Base-by-base conservation (phyloP, 1,284 basidiomycete genomes). In the Ceratobasidium sp. region DNA sequence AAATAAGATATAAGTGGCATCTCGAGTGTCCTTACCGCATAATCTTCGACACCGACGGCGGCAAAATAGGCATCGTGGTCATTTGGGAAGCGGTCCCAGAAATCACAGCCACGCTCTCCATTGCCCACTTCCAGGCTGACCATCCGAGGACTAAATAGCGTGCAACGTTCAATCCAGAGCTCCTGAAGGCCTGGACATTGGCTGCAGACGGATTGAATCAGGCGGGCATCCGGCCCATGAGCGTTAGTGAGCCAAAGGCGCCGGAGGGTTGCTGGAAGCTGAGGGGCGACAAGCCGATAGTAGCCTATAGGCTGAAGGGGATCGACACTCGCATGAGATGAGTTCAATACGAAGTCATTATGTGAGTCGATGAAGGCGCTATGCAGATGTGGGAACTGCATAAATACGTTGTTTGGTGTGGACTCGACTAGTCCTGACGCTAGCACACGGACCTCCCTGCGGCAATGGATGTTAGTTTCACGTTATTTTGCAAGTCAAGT, bases 1-100 rank as follows among this genome's bases (percentile, higher is more conserved):
- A 33, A 33, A 33, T 61, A 61, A 61, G 33, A 33, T 39, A 39
- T 39, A 39, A 61, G 60, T 26, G 15, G 40, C 39, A 58, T 28
- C 23, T 40, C 44, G 55, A 33, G 33, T 33, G 4, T 51, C 46
- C 72, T 75, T 75, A 75, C 72, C 72, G 72, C 60, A 44, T 75
- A 75, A 4, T 75, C 72, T 23, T 53, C 28, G 2, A 66, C 72
- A 1, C 72, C 72, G 33, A 75, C 49, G 12, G 72, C 42, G 2
- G 72, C 72, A 55, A 75, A 75, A 33, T 75, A 75, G 3, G 72
- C 72, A 33, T 75, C 72, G 23, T 75, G 72, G 44, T 75, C 72
- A 40, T 66, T 75, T 40, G 72, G 72, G 33, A 75, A 75, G n/a
- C 53, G 26, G 20, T 26, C 20, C 72, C 72, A 75, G 26, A 75